Percentiles rank a stretch among this genome's conserved stretches.
phyloP scores from a whole-genome alignment of 768 basidiomycete genomes.

The Amanita rimosa region DNA sequence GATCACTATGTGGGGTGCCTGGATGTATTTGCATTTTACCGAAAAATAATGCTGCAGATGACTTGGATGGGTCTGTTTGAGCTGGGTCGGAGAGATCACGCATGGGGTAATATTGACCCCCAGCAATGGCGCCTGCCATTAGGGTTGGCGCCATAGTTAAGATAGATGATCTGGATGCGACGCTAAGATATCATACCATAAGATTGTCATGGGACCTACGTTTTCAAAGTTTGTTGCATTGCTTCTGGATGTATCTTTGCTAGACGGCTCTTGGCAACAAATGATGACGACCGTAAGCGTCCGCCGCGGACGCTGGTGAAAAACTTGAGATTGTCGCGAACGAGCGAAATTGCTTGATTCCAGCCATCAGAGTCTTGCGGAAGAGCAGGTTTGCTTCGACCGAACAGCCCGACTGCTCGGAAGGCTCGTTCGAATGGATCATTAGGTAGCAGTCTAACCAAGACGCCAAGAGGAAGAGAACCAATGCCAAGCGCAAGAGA shows the following conservation, averaged over 20 bases:
- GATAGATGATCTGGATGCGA: slow-evolving; percentile 16
- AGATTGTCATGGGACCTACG: slow-evolving; percentile 14
- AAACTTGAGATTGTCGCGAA: slow-evolving; percentile 78
- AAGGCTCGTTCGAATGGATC: slow-evolving; percentile 57
- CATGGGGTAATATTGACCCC: slow-evolving; percentile 61
- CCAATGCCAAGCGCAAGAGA: slow-evolving; percentile 79
- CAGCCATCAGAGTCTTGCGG: slow-evolving; percentile 56
- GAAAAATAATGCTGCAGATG: slow-evolving; percentile 75
- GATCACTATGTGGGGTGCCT: slow-evolving; percentile 64
- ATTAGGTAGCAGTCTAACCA: slow-evolving; percentile 77
- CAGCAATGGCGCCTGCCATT: slow-evolving; percentile 35
- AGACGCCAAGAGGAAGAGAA: slow-evolving; percentile 77
- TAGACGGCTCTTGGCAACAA: slow-evolving; percentile 71
- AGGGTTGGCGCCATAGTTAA: slow-evolving; percentile 44
- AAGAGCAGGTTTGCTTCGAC: slow-evolving; percentile 44
- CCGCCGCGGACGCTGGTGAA: slow-evolving; percentile 83
- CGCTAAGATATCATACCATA: not conserved
- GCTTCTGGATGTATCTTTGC: slow-evolving; percentile 30
- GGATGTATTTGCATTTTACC: slow-evolving; percentile 85
- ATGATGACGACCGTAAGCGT: slow-evolving; percentile 76
- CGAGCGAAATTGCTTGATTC: slow-evolving; percentile 70
- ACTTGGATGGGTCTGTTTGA: slow-evolving; percentile 64
- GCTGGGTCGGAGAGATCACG: slow-evolving; percentile 62
- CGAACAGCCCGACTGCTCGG: slow-evolving; percentile 42
- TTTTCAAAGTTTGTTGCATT: slow-evolving; percentile 38